Evolutionary conservation across 768 basidiomycete genomes (phyloP).

Genomic region (Pholiota microspora): DNA sequence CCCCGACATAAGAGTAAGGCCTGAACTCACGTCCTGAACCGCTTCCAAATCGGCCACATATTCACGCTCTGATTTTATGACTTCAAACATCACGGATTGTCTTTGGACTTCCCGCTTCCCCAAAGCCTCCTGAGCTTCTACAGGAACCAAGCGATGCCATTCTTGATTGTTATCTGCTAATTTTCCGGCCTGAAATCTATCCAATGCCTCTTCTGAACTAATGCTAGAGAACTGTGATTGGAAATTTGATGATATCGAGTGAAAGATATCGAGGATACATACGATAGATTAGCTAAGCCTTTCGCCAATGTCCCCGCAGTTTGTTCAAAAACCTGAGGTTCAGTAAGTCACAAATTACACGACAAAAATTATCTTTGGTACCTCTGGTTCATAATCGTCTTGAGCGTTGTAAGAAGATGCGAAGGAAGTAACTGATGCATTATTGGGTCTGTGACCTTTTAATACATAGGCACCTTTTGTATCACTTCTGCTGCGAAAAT

Average conservation of each 20-base stretch:
- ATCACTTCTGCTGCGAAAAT: conserved; percentile 41
- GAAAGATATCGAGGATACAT: conserved; percentile 26
- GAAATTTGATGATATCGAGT: conserved; percentile 21
- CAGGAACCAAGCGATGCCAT: conserved; percentile 80
- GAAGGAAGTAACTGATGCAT: conserved; percentile 35
- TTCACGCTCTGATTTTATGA: conserved; percentile 86
- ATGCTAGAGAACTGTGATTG: conserved; percentile 39
- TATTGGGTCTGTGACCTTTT: conserved; percentile 16
- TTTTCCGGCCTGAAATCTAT: conserved; percentile 65
- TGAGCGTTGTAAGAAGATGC: conserved; percentile 37
- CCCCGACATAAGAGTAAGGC: background rate
- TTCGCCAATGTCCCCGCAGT: conserved; percentile 12
- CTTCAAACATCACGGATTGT: conserved; percentile 85
- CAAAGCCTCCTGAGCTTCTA: conserved; percentile 66
- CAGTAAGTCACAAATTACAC: background rate
- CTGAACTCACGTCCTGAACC: conserved; percentile 54
- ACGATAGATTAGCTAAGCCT: conserved; percentile 20
- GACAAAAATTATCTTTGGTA: conserved; percentile 15
- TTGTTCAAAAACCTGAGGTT: conserved; percentile 17
- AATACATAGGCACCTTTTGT: conserved; percentile 20
- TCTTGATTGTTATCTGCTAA: conserved; percentile 70
- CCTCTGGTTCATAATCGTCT: conserved; percentile 34
- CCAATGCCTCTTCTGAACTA: conserved; percentile 60
- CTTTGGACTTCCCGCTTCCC: conserved; percentile 78
- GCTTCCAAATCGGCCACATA: conserved; percentile 81